Conservation (phyloP, 108 stramenopile genomes). For the Nitzschia inconspicua region DNA sequence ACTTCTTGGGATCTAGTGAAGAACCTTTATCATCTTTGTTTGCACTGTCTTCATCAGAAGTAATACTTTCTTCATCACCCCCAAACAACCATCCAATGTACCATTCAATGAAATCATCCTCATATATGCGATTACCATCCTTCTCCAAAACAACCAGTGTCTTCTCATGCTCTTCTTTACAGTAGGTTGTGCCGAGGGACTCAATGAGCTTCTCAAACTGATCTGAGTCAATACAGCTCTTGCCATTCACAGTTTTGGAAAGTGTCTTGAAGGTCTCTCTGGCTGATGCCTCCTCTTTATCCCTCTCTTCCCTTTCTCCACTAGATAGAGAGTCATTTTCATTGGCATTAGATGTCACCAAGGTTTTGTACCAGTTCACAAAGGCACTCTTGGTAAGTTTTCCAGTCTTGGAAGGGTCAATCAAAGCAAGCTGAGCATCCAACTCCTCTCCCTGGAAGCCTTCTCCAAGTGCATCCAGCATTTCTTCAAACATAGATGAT, state of each 20-base stretch:
- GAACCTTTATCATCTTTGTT: slow-evolving; percentile 21
- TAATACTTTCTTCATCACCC: slow-evolving; percentile 18
- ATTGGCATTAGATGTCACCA: slow-evolving; percentile 36
- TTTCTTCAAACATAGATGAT: slow-evolving; percentile 42
- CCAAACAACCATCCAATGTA: slow-evolving; percentile 89
- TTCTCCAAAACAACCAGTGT: slow-evolving; percentile 56
- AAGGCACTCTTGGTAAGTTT: slow-evolving; percentile 44
- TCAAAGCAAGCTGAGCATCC: slow-evolving; percentile 52
- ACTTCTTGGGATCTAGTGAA: slow-evolving; percentile 13
- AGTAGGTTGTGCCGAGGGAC: slow-evolving; percentile 81
- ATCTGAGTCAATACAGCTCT: slow-evolving; percentile 19
- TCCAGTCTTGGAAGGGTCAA: slow-evolving; percentile 52
- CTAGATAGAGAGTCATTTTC: slow-evolving; percentile 46
- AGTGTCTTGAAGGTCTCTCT: slow-evolving; percentile 36
- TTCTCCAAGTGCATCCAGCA: slow-evolving; percentile 78
- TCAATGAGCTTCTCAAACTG: slow-evolving; percentile 75
- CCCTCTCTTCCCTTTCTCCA: slow-evolving; percentile 45
- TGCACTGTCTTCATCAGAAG: slow-evolving; percentile 59
- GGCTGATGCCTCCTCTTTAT: slow-evolving; percentile 68
- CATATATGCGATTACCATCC: slow-evolving; percentile 17
- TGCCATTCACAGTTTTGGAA: slow-evolving; percentile 13
- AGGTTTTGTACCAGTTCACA: slow-evolving; percentile 63
- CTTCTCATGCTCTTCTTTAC: slow-evolving; percentile 77
- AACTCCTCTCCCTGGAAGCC: slow-evolving; percentile 84
- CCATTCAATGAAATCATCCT: slow-evolving; percentile 71